A percentile compares a stretch with the other conserved stretches of the same genome.
phyloP scores from a whole-genome alignment of 2,329 filamentous ascomycete species.

The Cordyceps javanica region DNA sequence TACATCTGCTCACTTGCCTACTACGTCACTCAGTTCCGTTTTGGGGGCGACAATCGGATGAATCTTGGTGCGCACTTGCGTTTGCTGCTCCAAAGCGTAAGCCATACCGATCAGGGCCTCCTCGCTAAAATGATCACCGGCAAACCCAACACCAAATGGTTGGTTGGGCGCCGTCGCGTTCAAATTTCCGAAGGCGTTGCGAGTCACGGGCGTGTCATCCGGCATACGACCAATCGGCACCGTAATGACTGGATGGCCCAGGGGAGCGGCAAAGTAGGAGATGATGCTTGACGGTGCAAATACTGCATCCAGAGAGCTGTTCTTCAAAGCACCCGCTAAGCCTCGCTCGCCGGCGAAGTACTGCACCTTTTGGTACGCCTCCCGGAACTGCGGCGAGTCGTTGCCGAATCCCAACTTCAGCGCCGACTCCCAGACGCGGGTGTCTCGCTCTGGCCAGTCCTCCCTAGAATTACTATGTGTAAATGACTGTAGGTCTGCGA shows the following conservation, averaged over 20 bases:
- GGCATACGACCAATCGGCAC: constrained; percentile 58
- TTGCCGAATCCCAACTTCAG: constrained; percentile 49
- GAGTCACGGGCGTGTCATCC: constrained; percentile 37
- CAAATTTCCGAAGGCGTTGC: constrained; percentile 42
- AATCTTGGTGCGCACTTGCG: constrained; percentile 21
- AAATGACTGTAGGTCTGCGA: constrained; percentile 45
- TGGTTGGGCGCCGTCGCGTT: constrained; percentile 48
- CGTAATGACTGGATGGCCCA: constrained; percentile 54
- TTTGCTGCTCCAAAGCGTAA: constrained; percentile 63
- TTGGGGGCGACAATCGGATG: constrained; percentile 24
- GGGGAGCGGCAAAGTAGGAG: constrained; percentile 43
- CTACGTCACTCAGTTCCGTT: constrained; percentile 26
- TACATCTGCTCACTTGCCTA: neutral
- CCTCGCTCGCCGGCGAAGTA: constrained; percentile 51
- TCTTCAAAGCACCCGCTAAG: constrained; percentile 49
- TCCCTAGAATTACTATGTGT: constrained; percentile 46
- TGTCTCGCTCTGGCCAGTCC: constrained; percentile 52
- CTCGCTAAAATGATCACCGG: constrained; percentile 54
- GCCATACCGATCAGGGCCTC: constrained; percentile 55
- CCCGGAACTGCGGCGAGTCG: constrained; percentile 49
- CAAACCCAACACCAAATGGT: constrained; percentile 57
- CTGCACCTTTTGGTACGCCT: constrained; percentile 44
- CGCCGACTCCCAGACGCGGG: constrained; percentile 45
- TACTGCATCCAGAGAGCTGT: constrained; percentile 51
- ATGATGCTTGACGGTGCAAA: constrained; percentile 43